A percentile compares a stretch with the other conserved stretches of the same genome.
phyloP scores from a whole-genome alignment of 495 filamentous ascomycete species.

The Pseudevernia furfuracea region DNA sequence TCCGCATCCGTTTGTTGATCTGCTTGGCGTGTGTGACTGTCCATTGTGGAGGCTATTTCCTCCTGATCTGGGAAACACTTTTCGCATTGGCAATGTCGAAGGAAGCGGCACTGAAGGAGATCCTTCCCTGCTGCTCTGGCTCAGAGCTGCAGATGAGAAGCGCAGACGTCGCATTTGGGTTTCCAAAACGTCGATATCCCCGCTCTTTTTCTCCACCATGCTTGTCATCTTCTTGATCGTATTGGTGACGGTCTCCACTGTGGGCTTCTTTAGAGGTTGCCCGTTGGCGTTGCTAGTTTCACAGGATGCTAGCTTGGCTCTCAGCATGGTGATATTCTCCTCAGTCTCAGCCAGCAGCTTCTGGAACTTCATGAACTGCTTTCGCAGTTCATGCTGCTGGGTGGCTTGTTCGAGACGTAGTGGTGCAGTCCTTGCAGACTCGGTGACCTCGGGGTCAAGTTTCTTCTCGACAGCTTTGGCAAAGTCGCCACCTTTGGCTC shows the following conservation, averaged over 20 bases:
- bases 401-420: constrained; percentile 72
- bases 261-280: constrained; percentile 51
- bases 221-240: constrained; percentile 88
- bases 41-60: constrained; percentile 31
- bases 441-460: constrained; percentile 54
- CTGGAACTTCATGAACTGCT: constrained; percentile 59
- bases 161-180: constrained; percentile 69
- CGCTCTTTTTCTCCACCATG: constrained; percentile 81
- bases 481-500: constrained; percentile 63
- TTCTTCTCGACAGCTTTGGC: constrained; percentile 57
- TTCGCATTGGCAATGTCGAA: constrained; percentile 37
- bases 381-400: constrained; percentile 75
- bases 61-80: constrained; percentile 30
- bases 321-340: constrained; percentile 71
- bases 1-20: constrained; percentile 35
- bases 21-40: constrained; percentile 34
- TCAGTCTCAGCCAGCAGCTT: constrained; percentile 70
- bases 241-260: constrained; percentile 81
- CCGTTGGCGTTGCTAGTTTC: constrained; percentile 36
- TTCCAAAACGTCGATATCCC: constrained; percentile 84
- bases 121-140: constrained; percentile 47
- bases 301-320: constrained; percentile 60
- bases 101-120: constrained; percentile 50
- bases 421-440: constrained; percentile 55
- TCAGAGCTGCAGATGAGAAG: constrained; percentile 37